Evolutionary conservation across 345 rosid species (phyloP).

Genomic region (Sisymbrium irio): DNA sequence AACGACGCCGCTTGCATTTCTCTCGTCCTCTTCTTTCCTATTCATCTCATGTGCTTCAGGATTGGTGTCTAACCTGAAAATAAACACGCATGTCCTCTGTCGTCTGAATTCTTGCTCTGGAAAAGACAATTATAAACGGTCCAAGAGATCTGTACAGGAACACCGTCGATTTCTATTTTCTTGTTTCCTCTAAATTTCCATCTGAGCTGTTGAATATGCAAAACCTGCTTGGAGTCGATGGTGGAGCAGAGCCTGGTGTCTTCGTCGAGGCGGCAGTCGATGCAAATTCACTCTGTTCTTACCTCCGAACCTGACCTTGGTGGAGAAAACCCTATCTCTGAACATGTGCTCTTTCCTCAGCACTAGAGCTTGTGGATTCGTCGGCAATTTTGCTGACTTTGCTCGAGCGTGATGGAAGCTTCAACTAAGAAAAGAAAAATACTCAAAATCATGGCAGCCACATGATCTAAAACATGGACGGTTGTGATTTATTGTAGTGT

Average conservation of each 20-base stretch:
- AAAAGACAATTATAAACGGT: conserved; percentile 91
- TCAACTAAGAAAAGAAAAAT: too few species aligned
- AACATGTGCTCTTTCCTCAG: conserved; percentile 78
- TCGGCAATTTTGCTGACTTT: conserved; percentile 36
- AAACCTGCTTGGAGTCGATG: conserved; percentile 56
- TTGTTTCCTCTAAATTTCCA: conserved; percentile 97
- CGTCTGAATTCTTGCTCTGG: conserved; percentile 34
- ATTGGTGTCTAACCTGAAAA: conserved; percentile 69
- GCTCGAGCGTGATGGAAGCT: conserved; percentile 52
- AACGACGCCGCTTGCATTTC: conserved; percentile 27
- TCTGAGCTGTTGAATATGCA: conserved; percentile 65
- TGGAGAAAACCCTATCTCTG: conserved; percentile 58
- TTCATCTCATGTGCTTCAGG: conserved; percentile 25
- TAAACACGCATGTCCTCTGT: conserved; percentile 66
- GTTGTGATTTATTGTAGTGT: too few species aligned
- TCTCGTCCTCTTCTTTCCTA: conserved; percentile 16
- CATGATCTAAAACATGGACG: too few species aligned
- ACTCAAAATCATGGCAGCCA: too few species aligned
- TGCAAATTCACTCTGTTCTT: conserved; percentile 56
- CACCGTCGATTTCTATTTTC: conserved; percentile 75
- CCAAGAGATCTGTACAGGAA: conserved; percentile 77
- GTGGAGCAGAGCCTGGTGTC: conserved; percentile 61
- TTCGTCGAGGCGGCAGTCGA: conserved; percentile 58
- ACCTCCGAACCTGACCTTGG: conserved; percentile 77
- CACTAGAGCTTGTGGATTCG: conserved; percentile 49